These are phyloP conservation scores for Circinella minor DNA, from an alignment of 371 early-diverging fungal genomes.

Conservation along the genomic window DNA sequence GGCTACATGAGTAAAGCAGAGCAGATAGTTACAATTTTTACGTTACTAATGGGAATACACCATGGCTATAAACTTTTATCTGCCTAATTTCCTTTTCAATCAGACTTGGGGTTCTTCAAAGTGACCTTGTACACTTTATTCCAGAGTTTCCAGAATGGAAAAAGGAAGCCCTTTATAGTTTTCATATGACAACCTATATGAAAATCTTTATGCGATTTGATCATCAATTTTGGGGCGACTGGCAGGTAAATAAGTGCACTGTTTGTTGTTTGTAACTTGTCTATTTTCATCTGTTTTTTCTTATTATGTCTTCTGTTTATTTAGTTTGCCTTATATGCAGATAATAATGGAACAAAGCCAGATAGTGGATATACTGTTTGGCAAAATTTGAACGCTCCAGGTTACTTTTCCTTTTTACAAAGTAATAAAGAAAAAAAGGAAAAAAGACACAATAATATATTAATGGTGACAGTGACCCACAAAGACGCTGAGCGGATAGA, in stretches of 20 bases:
- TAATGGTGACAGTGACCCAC: conserved; percentile 50
- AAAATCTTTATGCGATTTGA: conserved; percentile 51
- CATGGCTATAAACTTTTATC: too few species aligned
- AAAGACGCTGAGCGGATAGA: conserved; percentile 46
- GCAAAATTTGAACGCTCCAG: conserved; percentile 53
- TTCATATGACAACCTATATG: conserved; percentile 55
- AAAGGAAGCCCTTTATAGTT: conserved; percentile 42
- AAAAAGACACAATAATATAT: conserved; percentile 20
- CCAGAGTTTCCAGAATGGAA: conserved; percentile 56
- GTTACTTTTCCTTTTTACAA: conserved; percentile 24
- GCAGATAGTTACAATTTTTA: too few species aligned
- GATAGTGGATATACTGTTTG: conserved; percentile 38
- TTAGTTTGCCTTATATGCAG: conserved; percentile 52
- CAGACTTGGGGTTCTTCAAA: conserved; percentile 53
- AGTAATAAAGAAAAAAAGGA: not conserved
- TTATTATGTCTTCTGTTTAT: not conserved
- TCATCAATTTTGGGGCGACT: conserved; percentile 47
- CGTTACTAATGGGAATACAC: too few species aligned
- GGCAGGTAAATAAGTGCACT: conserved; percentile 36
- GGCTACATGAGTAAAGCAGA: too few species aligned
- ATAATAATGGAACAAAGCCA: conserved; percentile 22
- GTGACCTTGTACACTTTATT: conserved; percentile 31
- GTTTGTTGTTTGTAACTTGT: not conserved
- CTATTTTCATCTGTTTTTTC: too few species aligned
- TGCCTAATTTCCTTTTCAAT: too few species aligned